Conservation (phyloP, 2,329 filamentous ascomycete genomes). For the Cordyceps farinosa region DNA sequence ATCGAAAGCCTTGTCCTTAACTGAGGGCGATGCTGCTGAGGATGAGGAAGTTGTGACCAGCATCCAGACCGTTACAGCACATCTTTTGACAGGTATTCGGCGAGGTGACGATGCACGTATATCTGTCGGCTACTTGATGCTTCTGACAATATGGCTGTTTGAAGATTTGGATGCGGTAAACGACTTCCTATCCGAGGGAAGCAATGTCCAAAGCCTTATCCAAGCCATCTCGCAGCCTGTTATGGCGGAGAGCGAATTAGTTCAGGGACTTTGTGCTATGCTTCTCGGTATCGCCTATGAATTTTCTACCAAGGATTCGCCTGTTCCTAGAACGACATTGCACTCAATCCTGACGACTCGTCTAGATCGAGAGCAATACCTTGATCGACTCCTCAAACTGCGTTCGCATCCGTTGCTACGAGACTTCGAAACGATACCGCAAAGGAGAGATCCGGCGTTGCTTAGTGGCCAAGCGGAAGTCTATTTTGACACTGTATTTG, state of each 20-base stretch:
- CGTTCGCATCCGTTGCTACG: constrained; percentile 75
- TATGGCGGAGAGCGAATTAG: constrained; percentile 58
- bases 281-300: constrained; percentile 89
- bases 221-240: constrained; percentile 63
- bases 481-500: constrained; percentile 79
- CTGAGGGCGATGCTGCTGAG: constrained; percentile 80
- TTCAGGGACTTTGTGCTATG: constrained; percentile 79
- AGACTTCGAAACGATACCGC: constrained; percentile 83
- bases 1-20: constrained; percentile 71
- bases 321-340: constrained; percentile 75
- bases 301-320: constrained; percentile 96
- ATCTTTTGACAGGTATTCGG: constrained; percentile 77
- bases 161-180: constrained; percentile 90
- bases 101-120: constrained; percentile 74
- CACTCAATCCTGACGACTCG: constrained; percentile 73
- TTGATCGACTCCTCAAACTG: constrained; percentile 74
- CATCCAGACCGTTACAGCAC: constrained; percentile 82
- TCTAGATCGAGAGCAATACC: constrained; percentile 81
- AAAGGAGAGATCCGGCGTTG: constrained; percentile 53
- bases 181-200: constrained; percentile 88
- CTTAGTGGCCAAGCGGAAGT: constrained; percentile 65
- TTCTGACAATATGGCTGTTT: constrained; percentile 85
- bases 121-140: constrained; percentile 81
- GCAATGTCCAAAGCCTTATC: constrained; percentile 82
- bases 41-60: constrained; percentile 95